Evolutionary conservation across 768 basidiomycete genomes (phyloP).

Genomic region (Suillus subluteus): DNA sequence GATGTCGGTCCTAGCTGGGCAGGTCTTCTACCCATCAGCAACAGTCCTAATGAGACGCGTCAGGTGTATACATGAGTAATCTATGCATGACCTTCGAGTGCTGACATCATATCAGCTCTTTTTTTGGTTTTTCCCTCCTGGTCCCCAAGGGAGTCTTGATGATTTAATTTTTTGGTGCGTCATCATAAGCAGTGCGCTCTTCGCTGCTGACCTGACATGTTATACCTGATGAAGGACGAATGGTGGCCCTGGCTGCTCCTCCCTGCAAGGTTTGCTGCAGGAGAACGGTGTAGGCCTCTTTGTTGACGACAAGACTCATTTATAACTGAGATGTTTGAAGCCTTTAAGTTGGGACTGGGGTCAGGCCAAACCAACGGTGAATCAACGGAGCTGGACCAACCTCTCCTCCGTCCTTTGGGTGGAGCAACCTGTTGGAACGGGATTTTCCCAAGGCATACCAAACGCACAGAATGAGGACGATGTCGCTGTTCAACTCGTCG

Average conservation of each 20-base stretch:
- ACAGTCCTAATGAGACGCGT: constrained; percentile 60
- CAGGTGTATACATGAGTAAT: constrained; percentile 44
- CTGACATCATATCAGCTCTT: constrained; percentile 47
- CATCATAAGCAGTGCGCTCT: background rate
- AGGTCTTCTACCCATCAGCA: constrained; percentile 73
- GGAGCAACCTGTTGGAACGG: background rate
- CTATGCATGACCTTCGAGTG: background rate
- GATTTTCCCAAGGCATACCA: background rate
- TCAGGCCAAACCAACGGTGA: background rate
- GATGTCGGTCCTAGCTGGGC: constrained; percentile 78
- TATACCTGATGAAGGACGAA: background rate
- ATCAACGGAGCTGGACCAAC: background rate
- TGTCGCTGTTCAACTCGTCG: background rate
- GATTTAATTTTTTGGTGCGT: background rate
- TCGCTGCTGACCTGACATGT: background rate
- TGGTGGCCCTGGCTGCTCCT: background rate
- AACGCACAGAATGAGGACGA: background rate
- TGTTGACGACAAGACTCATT: background rate
- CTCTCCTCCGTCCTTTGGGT: background rate
- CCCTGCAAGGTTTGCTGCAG: background rate
- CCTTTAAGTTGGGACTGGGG: background rate
- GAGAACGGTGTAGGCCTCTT: background rate
- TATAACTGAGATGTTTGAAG: background rate
- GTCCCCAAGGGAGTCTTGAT: constrained; percentile 55
- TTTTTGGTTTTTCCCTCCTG: constrained; percentile 87